Evolutionary conservation across 225 moss, liverwort and hornwort species (phyloP).

Genomic region (Bryoerythrophyllum caledonicum): DNA sequence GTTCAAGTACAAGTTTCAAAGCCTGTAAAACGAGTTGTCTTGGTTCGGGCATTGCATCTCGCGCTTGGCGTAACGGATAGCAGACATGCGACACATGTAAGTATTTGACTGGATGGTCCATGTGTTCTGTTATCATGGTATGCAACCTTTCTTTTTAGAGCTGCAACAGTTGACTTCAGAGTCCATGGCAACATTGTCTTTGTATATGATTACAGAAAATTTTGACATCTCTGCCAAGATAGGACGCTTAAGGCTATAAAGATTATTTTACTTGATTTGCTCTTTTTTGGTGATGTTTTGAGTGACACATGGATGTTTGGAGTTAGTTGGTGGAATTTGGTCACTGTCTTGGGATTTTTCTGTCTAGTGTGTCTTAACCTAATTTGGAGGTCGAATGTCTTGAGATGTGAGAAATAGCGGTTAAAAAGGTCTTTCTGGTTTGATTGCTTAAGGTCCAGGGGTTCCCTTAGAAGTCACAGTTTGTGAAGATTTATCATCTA

Average conservation of each 20-base stretch:
- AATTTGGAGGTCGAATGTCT: not conserved
- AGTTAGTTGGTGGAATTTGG: conserved; percentile 4
- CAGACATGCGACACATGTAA: conserved; percentile 32
- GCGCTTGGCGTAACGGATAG: conserved; percentile 46
- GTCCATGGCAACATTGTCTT: not conserved
- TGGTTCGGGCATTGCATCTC: conserved; percentile 61
- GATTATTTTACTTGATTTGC: not conserved
- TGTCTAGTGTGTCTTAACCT: not conserved
- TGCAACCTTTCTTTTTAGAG: not conserved
- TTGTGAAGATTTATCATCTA: not conserved
- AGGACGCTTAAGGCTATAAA: too few species aligned
- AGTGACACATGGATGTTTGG: not conserved
- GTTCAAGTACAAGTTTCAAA: conserved; percentile 63
- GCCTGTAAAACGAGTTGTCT: conserved; percentile 59
- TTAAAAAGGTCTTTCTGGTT: not conserved
- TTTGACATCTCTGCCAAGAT: not conserved
- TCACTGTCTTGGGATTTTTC: not conserved
- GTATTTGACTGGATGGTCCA: not conserved
- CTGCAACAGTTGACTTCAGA: not conserved
- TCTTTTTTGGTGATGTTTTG: not conserved
- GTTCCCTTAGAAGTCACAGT: not conserved
- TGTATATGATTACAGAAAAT: not conserved
- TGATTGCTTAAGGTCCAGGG: not conserved
- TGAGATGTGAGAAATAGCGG: not conserved
- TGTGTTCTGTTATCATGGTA: not conserved